Base-by-base conservation (phyloP, 768 basidiomycete genomes). In the Boletus coccyginus region DNA sequence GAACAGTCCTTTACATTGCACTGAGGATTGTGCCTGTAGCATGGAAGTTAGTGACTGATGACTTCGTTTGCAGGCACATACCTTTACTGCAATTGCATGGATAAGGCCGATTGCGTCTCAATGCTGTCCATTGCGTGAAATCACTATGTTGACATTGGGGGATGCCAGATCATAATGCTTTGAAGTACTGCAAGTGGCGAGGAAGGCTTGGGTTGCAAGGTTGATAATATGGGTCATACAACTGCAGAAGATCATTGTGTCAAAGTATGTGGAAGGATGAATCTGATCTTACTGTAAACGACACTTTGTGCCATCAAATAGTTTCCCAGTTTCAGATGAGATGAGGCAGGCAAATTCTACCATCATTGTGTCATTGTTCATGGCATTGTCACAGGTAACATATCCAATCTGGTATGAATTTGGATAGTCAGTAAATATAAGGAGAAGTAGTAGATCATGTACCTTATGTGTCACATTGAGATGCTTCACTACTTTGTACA, bases 401-500 rank as follows among this genome's bases (percentile, higher is more conserved):
- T 70, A 54, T 3, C 72, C 69, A 56, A 74, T 63, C 74, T 74
- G n/a, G n/a, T n/a, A n/a, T n/a, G n/a, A 53, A 46, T n/a, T 16
- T 7, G n/a, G 3, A 39, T 41, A 12, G n/a, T n/a, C n/a, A n/a
- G n/a, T n/a, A n/a, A n/a, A n/a, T n/a, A n/a, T 45, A 1, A 50
- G 43, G 41, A 7, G 6, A 5, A 12, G 27, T 35, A 39, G 69
- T 63, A 46, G 43, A 54, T 24, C 5, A 50, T 14, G 13, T 3
- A 73, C 75, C 65, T 70, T 72, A 49, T 70, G 60, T 32, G 51
- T 54, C 50, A 75, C 70, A 9, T 62, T 64, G 3, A 73, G 38
- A 3, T 67, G 61, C 3, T 62, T 49, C 9, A 63, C 45, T 17
- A 77, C 66, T 60, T 74, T 74, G 62, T 70, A 78, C 6, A 80